phyloP scores from a whole-genome alignment of 495 filamentous ascomycete genomes.

The Podospora didyma region DNA sequence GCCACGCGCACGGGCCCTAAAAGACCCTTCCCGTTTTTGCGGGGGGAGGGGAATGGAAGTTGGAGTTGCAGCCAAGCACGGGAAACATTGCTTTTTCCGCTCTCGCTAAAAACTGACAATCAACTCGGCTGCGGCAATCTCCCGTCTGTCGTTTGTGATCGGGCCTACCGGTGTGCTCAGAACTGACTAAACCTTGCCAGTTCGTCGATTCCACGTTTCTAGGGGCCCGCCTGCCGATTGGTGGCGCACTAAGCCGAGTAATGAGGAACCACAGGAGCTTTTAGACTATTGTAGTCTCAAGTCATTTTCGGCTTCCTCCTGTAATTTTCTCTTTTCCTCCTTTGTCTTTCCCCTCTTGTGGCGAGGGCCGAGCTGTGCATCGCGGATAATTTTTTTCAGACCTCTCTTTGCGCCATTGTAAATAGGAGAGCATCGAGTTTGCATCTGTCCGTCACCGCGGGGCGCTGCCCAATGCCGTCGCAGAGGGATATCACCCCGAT shows the following conservation, averaged over 20 bases:
- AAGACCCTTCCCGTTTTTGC: constrained; percentile 11
- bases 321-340: not conserved
- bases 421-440: not conserved
- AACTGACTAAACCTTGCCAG: not conserved
- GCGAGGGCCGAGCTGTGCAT: constrained; percentile 14
- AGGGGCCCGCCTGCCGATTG: constrained; percentile 2
- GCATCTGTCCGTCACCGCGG: too few relatives aligned
- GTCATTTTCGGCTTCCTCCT: too few relatives aligned
- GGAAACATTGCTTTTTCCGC: constrained; percentile 12
- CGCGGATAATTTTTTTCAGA: constrained; percentile 9
- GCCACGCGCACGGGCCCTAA: constrained; percentile 2
- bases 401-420: not conserved
- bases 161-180: not conserved
- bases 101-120: constrained; percentile 9
- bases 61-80: not conserved
- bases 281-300: too few relatives aligned
- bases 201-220: not conserved
- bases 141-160: constrained; percentile 3
- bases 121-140: constrained; percentile 12
- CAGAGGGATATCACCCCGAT: constrained; percentile 7
- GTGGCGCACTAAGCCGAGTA: not conserved
- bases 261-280: too few relatives aligned
- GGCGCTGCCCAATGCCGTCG: constrained; percentile 2
- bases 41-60: constrained; percentile 1
- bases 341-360: not conserved